Percentiles rank a stretch among this genome's conserved stretches.
Conservation (phyloP, 768 basidiomycete genomes). For the Cystobasidium onofrii region DNA sequence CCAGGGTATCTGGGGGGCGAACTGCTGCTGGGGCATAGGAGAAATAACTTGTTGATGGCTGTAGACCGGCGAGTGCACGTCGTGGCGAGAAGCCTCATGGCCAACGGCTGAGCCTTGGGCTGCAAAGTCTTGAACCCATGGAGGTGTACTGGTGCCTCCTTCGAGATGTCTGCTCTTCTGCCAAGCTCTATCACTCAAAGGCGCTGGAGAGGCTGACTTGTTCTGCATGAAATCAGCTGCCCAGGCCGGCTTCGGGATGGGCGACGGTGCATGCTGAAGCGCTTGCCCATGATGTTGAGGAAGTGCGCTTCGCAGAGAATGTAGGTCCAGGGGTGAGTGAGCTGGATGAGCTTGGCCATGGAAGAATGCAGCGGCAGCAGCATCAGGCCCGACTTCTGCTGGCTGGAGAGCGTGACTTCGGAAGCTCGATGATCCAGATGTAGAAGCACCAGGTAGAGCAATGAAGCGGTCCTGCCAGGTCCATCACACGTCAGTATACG, state of each 20-base stretch:
- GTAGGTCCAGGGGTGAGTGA: conserved; percentile 4
- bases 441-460: conserved; percentile 57
- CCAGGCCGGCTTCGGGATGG: conserved; percentile 9
- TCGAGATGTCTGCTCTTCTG: conserved; percentile 8
- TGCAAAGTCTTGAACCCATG: conserved; percentile 39
- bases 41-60: neutral
- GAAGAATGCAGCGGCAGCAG: conserved; percentile 22
- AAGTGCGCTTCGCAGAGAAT: neutral
- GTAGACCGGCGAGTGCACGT: neutral
- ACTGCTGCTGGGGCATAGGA: neutral
- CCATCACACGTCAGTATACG: conserved; percentile 27
- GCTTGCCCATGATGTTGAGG: conserved; percentile 6
- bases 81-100: neutral
- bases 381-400: neutral
- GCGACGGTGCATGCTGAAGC: conserved; percentile 29
- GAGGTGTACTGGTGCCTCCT: conserved; percentile 17
- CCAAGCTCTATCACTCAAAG: conserved; percentile 11
- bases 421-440: conserved; percentile 48
- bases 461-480: conserved; percentile 58
- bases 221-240: conserved; percentile 36
- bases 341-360: conserved; percentile 12
- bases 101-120: neutral
- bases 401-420: conserved; percentile 43
- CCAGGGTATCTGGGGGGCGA: neutral
- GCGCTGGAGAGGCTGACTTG: conserved; percentile 28